A percentile compares a stretch with the other conserved stretches of the same genome.
phyloP scores from a whole-genome alignment of 2,329 filamentous ascomycete species.

The Claviceps quebecensis region DNA sequence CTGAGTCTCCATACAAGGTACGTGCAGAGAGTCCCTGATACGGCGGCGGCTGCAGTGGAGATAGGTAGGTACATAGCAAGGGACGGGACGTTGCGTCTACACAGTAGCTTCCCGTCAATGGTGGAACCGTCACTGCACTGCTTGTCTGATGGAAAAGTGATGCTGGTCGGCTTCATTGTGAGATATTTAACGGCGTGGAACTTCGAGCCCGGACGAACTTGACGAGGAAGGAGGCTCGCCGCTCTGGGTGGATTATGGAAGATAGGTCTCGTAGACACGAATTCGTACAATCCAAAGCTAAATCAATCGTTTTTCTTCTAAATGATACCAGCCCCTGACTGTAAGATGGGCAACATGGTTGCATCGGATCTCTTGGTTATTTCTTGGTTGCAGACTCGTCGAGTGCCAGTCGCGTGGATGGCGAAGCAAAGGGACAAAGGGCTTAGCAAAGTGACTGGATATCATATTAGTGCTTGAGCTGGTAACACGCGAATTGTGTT shows the following conservation, averaged over 20 bases:
- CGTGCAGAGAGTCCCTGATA: neutral
- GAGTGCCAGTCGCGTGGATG: too few species aligned
- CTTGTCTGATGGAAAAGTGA: neutral
- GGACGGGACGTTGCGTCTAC: slow-evolving; percentile 4
- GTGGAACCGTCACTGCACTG: neutral
- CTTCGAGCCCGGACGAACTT: neutral
- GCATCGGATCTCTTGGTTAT: neutral
- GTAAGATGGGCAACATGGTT: too few species aligned
- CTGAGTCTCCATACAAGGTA: neutral
- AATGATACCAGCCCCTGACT: neutral
- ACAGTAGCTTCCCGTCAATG: slow-evolving; percentile 1
- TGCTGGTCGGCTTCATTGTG: neutral
- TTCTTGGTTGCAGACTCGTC: too few species aligned
- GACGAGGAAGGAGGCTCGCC: too few species aligned
- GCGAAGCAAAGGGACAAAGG: neutral
- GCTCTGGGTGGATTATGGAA: neutral
- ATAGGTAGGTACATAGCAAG: neutral
- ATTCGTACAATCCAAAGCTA: neutral
- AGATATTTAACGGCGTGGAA: neutral
- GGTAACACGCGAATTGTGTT: too few species aligned
- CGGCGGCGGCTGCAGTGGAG: neutral
- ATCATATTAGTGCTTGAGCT: too few species aligned
- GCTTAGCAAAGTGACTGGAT: neutral
- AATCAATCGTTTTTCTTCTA: neutral
- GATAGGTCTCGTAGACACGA: neutral